Evolutionary conservation across 805 yeast species (phyloP), one percentile per base, ranked within the genome.

Genomic region (Kuraishia cidri): DNA sequence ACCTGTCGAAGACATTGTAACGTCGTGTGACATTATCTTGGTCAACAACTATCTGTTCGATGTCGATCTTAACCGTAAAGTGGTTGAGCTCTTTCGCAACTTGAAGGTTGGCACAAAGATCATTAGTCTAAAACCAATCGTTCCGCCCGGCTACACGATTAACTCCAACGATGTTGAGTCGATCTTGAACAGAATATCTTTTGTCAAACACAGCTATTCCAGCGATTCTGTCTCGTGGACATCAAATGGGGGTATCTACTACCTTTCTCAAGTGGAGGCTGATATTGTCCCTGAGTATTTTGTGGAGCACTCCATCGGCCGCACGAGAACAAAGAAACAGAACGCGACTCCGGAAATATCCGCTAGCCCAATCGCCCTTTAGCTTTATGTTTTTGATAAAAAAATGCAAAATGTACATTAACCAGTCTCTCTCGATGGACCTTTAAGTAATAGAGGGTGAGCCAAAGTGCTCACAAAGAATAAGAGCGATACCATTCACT

Each of bases 221-320:
- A 69, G 72, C 34, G 74, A 77, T 35, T 73, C 87, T 27, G 96
- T 88, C 6, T 81, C 94, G 30, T 87, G 97, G 97, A 86, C 95
- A 0, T 76, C 79, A 5, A 85, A 82, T 30, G 86, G 86, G 34
- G 84, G 83, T 1, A 75, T 73, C 7, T 87, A 83, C 54, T 88
- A 72, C 52, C 72, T 88, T 6, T 73, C 92, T 11, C 78, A 86
- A 7, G 83, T 84, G 6, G 48, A 51, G 50, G 35, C 36, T 3
- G 57, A 52, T 22, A 45, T 58, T n/a, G 50, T 54, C 12, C 52
- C 43, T 18, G 59, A 53, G 20, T 52, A 55, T 28, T 53, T 56
- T 35, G 50, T 47, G 15, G 50, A 32, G 31, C 35, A 32, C 16
- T 27, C 31, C 18, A 14, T 24, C 10, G 35, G 35, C 7, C 13